These are phyloP conservation scores for Bremia lactucae DNA, from an alignment of 352 stramenopile genomes.

Conservation along the genomic window DNA sequence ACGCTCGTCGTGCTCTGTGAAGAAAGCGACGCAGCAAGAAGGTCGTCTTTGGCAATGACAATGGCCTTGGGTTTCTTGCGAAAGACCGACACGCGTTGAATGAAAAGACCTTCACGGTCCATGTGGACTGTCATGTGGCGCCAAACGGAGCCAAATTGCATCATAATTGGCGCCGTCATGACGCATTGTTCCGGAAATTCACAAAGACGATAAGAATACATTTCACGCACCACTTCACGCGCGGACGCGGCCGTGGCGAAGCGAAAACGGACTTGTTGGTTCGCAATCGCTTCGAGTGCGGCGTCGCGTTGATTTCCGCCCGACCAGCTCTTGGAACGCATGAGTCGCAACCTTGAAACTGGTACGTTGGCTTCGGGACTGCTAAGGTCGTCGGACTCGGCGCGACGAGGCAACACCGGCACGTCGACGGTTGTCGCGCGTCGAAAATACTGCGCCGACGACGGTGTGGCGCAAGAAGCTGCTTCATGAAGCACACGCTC, in stretches of 20 bases:
- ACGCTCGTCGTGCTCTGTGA: slow-evolving; percentile 21
- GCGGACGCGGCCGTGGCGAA: slow-evolving; percentile 47
- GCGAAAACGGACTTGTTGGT: slow-evolving; percentile 42
- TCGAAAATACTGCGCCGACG: slow-evolving; percentile 21
- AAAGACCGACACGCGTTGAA: slow-evolving; percentile 43
- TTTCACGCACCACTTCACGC: slow-evolving; percentile 56
- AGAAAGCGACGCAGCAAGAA: slow-evolving; percentile 31
- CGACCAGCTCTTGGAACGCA: slow-evolving; percentile 42
- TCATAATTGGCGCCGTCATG: slow-evolving; percentile 20
- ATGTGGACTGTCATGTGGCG: slow-evolving; percentile 37
- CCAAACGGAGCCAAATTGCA: slow-evolving; percentile 43
- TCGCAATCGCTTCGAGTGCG: slow-evolving; percentile 46
- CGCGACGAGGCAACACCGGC: slow-evolving; percentile 8
- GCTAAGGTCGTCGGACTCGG: slow-evolving; percentile 12
- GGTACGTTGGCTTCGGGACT: slow-evolving; percentile 9
- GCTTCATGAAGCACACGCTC: slow-evolving; percentile 10
- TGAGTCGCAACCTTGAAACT: slow-evolving; percentile 10
- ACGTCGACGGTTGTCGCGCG: slow-evolving; percentile 47
- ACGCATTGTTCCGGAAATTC: slow-evolving; percentile 45
- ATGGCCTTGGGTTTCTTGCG: slow-evolving; percentile 49
- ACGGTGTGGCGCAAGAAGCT: neutral
- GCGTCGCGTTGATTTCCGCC: slow-evolving; percentile 36
- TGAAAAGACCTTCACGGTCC: slow-evolving; percentile 44
- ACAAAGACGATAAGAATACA: slow-evolving; percentile 45
- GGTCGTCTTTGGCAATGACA: slow-evolving; percentile 40